Percentiles rank a stretch among this genome's conserved stretches.
Conservation (phyloP, 2,329 filamentous ascomycete genomes). For the Teratosphaeria nubilosa region DNA sequence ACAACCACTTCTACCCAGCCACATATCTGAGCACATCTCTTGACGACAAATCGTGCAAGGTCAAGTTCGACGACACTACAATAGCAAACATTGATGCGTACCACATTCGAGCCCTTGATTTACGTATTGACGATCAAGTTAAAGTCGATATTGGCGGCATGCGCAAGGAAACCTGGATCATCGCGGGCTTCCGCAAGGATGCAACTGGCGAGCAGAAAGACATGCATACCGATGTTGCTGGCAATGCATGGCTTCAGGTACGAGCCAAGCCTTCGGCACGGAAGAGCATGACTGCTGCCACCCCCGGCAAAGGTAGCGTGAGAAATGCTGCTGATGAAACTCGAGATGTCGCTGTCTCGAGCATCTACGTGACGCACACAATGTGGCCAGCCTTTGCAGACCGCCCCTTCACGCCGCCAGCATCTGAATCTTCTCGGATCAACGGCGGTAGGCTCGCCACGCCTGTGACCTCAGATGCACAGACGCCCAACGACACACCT, state of each 20-base stretch:
- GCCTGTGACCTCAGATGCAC: slow-evolving; percentile 9
- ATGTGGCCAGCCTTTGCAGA: slow-evolving; percentile 34
- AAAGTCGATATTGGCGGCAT: slow-evolving; percentile 37
- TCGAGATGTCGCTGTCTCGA: slow-evolving; percentile 30
- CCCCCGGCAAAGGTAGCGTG: slow-evolving; percentile 2
- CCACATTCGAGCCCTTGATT: slow-evolving; percentile 33
- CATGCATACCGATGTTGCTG: slow-evolving; percentile 32
- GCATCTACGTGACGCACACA: slow-evolving; percentile 34
- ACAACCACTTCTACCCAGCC: slow-evolving; percentile 48
- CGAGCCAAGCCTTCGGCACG: slow-evolving; percentile 27
- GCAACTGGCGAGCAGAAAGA: slow-evolving; percentile 21
- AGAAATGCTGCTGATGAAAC: slow-evolving; percentile 14
- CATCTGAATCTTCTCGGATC: slow-evolving; percentile 1
- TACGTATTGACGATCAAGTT: slow-evolving; percentile 35
- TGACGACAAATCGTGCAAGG: slow-evolving; percentile 31
- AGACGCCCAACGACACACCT: slow-evolving; percentile 36
- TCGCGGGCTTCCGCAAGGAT: slow-evolving; percentile 32
- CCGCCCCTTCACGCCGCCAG: slow-evolving; percentile 25
- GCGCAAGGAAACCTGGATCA: slow-evolving; percentile 35
- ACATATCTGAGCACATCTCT: slow-evolving; percentile 43
- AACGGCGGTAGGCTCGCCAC: slow-evolving; percentile 12
- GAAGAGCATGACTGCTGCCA: slow-evolving; percentile 22
- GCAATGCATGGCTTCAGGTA: slow-evolving; percentile 27
- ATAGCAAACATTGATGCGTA: slow-evolving; percentile 30
- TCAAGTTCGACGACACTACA: slow-evolving; percentile 41